A percentile compares a stretch with the other conserved stretches of the same genome.
Conservation (phyloP, 176 grass and related monocot genomes). For the Lolium rigidum region DNA sequence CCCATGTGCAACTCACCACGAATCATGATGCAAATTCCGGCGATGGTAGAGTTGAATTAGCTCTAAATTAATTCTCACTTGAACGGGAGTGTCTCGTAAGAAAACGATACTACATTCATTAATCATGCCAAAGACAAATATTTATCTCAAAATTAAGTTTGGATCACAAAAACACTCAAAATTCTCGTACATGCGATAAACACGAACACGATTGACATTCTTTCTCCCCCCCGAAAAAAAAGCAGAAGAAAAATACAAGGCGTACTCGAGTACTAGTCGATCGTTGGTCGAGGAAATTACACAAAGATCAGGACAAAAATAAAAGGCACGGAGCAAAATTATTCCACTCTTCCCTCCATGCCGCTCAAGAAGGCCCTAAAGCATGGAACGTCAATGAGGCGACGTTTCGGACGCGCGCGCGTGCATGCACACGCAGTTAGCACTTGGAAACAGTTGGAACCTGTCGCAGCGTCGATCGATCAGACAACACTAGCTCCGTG, state of each 20-base stretch:
- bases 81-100: no score
- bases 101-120: no score
- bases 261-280: background rate
- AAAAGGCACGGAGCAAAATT: conserved; percentile 57
- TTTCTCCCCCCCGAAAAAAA: conserved; percentile 32
- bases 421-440: conserved; percentile 15
- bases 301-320: conserved; percentile 44
- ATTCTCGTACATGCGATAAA: no score
- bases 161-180: no score
- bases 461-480: conserved; percentile 3
- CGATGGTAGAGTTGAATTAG: no score
- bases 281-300: background rate
- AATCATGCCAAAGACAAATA: no score
- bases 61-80: no score
- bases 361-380: conserved; percentile 32
- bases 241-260: conserved; percentile 18
- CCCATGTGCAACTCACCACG: no score
- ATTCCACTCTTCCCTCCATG: conserved; percentile 49
- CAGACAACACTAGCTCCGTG: conserved; percentile 52
- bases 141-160: no score
- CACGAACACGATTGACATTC: background rate
- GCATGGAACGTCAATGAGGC: conserved; percentile 48
- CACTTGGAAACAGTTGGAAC: conserved; percentile 35
- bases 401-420: conserved; percentile 14
- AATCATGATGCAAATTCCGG: no score